Base-by-base conservation (phyloP, 108 stramenopile genomes). In the Nitzschia sp. region DNA sequence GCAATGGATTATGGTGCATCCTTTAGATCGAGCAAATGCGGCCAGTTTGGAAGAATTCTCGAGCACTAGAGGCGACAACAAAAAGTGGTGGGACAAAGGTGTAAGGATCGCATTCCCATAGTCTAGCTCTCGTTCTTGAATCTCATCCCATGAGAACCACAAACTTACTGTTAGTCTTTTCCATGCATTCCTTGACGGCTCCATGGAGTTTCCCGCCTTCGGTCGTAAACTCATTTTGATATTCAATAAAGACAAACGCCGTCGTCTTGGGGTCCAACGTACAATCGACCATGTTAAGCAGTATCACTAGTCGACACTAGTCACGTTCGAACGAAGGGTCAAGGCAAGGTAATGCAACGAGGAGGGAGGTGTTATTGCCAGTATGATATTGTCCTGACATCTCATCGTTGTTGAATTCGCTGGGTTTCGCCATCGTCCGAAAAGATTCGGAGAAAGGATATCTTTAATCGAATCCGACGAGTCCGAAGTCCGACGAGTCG, bases 211-310 rank as follows among this genome's bases (percentile, higher is more conserved):
- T 82, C 23, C 91, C 91, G 18, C 91, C 91, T 49, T 77, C 77
- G 15, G 88, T 85, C 8, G 86, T 79, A 56, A 92, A 92, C 56
- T 92, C 91, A 68, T 92, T 92, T 69, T 92, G 91, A 72, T 76
- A 92, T 62, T 92, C 91, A 65, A 92, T 87, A 46, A 89, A 83
- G 28, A 92, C 75, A 36, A 87, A 62, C 0, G 91, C 91, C 23
- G 91, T 92, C 34, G 75, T 72, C 17, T 48, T 48, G n/a, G 87
- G 82, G 59, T 83, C 67, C 72, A 88, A 76, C 34, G 54, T 48
- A 31, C 60, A 77, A 15, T 45, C n/a, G n/a, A n/a, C n/a, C n/a
- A n/a, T n/a, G n/a, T n/a, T n/a, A n/a, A n/a, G n/a, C n/a, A n/a
- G n/a, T n/a, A n/a, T n/a, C n/a, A n/a, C n/a, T n/a, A n/a, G n/a